Conservation (phyloP, 2,329 filamentous ascomycete genomes). For the Fusarium subglutinans region DNA sequence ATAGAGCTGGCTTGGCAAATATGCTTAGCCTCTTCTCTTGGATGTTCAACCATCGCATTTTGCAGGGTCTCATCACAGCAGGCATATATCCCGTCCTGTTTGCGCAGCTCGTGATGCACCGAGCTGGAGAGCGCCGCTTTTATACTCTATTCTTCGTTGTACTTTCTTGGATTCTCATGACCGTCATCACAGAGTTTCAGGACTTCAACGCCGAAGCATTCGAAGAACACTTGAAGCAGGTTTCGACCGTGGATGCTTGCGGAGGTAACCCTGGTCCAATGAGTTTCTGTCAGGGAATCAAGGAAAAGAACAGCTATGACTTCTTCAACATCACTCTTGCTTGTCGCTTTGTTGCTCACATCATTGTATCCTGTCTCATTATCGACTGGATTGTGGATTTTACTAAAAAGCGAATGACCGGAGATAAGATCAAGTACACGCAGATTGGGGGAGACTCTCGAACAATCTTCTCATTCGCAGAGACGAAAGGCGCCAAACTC, state of each 20-base stretch:
- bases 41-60: background rate
- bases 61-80: background rate
- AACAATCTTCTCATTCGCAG: background rate
- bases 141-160: background rate
- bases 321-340: background rate
- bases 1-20: background rate
- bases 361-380: background rate
- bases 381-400: background rate
- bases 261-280: background rate
- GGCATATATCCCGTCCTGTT: background rate
- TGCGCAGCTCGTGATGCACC: background rate
- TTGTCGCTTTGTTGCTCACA: background rate
- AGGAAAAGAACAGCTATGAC: background rate
- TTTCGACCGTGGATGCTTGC: background rate
- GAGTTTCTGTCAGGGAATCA: slow-evolving; percentile 5
- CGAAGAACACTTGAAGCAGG: background rate
- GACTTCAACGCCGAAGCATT: background rate
- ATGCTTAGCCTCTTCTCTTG: background rate
- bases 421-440: background rate
- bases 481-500: background rate
- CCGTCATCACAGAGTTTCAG: background rate
- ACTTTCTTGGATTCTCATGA: background rate
- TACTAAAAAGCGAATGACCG: background rate
- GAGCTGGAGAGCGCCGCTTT: background rate
- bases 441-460: background rate